These are phyloP conservation scores for Musa acuminata DNA, from an alignment of 176 grass and related monocot genomes.

Conservation along the genomic window DNA sequence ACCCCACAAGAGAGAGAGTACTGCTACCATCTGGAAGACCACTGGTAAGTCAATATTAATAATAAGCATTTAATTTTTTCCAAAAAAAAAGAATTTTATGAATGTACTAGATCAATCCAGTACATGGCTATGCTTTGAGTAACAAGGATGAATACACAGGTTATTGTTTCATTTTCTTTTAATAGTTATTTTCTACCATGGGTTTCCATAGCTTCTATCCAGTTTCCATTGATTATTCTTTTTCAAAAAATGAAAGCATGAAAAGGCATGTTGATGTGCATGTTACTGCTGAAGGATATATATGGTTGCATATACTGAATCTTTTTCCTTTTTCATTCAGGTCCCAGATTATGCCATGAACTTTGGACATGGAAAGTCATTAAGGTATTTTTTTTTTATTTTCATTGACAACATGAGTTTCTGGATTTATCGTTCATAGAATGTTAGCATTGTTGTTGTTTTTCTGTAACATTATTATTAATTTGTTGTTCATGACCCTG, in stretches of 20 bases:
- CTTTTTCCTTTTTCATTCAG: slow-evolving; percentile 39
- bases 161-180: no score
- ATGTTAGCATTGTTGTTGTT: slow-evolving; percentile 11
- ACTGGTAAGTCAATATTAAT: slow-evolving; percentile 37
- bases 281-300: background rate
- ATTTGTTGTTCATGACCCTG: slow-evolving; percentile 12
- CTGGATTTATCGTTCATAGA: background rate
- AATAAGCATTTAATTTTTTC: no score
- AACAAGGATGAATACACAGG: no score
- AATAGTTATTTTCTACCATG: background rate
- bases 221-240: background rate
- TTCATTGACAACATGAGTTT: slow-evolving; percentile 4
- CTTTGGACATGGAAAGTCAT: slow-evolving; percentile 61
- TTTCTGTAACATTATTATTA: background rate
- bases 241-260: background rate
- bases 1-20: slow-evolving; percentile 61
- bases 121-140: no score
- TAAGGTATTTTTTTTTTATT: slow-evolving; percentile 40
- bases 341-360: slow-evolving; percentile 58
- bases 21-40: slow-evolving; percentile 71
- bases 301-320: background rate
- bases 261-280: background rate
- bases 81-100: no score
- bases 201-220: background rate
- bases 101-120: no score